phyloP scores from a whole-genome alignment of 768 basidiomycete species.

The Roridomyces roridus region DNA sequence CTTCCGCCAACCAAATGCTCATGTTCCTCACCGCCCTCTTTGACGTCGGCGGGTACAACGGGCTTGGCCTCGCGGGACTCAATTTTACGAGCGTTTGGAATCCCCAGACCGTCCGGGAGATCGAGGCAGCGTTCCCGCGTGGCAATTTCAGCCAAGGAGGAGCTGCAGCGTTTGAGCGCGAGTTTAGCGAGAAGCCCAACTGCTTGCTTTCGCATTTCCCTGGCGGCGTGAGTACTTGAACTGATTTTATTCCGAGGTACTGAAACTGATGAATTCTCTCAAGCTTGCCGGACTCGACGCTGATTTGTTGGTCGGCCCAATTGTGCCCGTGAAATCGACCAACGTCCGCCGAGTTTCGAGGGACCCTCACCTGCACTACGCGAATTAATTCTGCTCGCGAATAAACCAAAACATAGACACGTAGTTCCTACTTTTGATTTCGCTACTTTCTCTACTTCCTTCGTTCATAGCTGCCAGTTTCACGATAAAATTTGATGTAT shows the following conservation, averaged over 20 bases:
- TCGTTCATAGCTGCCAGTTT: too few species aligned
- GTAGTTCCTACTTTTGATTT: too few species aligned
- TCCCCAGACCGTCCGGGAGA: neutral
- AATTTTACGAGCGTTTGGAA: neutral
- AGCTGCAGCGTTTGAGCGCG: neutral
- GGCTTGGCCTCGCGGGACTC: neutral
- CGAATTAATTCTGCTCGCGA: too few species aligned
- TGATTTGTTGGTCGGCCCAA: neutral
- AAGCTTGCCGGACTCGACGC: neutral
- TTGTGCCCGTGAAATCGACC: neutral
- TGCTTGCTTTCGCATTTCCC: slow-evolving; percentile 3
- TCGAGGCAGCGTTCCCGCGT: neutral
- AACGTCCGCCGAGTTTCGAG: neutral
- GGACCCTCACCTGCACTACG: neutral
- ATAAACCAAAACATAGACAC: too few species aligned
- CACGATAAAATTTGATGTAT: too few species aligned
- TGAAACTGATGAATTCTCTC: neutral
- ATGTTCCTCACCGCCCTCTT: neutral
- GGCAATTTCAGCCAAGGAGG: neutral
- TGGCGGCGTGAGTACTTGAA: neutral
- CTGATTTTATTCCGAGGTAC: neutral
- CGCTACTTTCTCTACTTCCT: too few species aligned
- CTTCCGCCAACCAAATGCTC: neutral
- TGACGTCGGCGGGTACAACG: neutral
- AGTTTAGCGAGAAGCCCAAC: slow-evolving; percentile 5